A percentile compares a stretch with the other conserved stretches of the same genome.
Conservation (phyloP, 208 protist genomes). For the Acanthamoeba castellanii region DNA sequence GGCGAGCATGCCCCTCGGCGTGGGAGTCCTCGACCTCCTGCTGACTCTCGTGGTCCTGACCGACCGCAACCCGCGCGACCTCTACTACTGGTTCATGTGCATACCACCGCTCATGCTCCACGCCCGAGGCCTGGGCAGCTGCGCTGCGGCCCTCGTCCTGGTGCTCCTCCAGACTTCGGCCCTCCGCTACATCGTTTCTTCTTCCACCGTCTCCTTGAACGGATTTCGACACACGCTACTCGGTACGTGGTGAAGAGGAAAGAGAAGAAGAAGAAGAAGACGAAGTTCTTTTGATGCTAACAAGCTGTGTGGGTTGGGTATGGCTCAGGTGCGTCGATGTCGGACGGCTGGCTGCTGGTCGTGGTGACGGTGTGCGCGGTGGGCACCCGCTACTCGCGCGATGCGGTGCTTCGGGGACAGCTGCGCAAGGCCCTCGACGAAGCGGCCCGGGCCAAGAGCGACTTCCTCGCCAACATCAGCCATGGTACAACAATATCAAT, state of each 20-base stretch:
- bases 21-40: not conserved
- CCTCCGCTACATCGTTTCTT: not conserved
- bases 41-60: not conserved
- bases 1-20: not conserved
- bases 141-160: not conserved
- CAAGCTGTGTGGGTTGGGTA: not conserved
- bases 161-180: not conserved
- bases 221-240: not conserved
- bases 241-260: not conserved
- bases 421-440: not conserved
- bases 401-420: not conserved
- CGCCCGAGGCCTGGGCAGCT: not conserved
- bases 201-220: not conserved
- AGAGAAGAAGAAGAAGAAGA: no score
- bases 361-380: not conserved
- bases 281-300: not conserved
- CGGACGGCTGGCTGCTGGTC: constrained; percentile 3
- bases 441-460: not conserved
- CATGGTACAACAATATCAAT: not conserved
- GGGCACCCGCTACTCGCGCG: not conserved
- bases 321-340: not conserved
- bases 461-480: constrained; percentile 72
- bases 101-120: not conserved
- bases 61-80: not conserved
- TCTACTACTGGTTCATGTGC: not conserved